Evolutionary conservation across 2,329 filamentous ascomycete genomes (phyloP), one percentile per base, ranked within the genome.

Genomic region (Fusarium nisikadoi): DNA sequence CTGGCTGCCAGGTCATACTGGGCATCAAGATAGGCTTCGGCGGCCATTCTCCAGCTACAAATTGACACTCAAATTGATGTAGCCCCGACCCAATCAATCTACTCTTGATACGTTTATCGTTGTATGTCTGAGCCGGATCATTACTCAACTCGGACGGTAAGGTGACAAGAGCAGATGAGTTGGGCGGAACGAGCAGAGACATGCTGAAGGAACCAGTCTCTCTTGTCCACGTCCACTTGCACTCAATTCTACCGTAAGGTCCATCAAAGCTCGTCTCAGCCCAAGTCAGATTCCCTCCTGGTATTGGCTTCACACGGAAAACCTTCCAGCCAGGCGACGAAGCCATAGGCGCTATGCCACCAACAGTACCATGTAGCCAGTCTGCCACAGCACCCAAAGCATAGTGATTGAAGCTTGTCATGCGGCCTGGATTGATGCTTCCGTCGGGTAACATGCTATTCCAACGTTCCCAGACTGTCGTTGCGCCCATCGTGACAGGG

Each of bases 41-140:
- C 27, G 27, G 27, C 27, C 27, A 29, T 29, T 29, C 7, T 29
- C 27, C 27, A 29, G 27, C 27, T 29, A 29, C 27, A 29, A 9
- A 29, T 8, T 9, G 9, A 8, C 27, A 29, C 27, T 11, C 31
- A 31, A 31, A 31, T 12, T 31, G 31, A 31, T 31, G 45, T 4
- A 47, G 7, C 10, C 45, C 27, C 2, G 45, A 47, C 3, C 45
- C 27, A 23, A 31, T 13, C 7, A 11, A 47, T 10, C 6, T 8
- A 0, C 27, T 10, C 20, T 12, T 3, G 7, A 8, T n/a, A 11
- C 11, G 9, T 4, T 12, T 13, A 14, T 23, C 20, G 11, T 31
- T 23, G 20, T 31, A 23, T 12, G 20, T 2, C 12, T 17, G 4
- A 9, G 27, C 6, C 9, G 27, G 6, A 20, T 47, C 20, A 23